phyloP scores from a whole-genome alignment of 441 rosid genomes.

The Aleurites moluccanus region DNA sequence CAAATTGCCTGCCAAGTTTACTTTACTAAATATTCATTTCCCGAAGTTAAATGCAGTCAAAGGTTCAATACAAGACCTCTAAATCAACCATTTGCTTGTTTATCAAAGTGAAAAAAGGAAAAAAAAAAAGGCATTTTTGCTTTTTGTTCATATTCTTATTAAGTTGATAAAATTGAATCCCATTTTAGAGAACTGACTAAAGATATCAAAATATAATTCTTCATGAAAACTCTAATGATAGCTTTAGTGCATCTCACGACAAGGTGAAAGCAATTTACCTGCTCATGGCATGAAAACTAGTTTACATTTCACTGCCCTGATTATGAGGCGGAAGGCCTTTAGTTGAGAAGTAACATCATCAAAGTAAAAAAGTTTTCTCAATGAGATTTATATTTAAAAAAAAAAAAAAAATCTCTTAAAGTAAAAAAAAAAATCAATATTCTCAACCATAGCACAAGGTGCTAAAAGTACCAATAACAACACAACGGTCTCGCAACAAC shows the following conservation, averaged over 20 bases:
- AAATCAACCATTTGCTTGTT: background rate
- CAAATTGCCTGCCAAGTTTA: background rate
- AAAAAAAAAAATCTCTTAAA: too few species aligned
- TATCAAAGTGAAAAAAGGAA: too few species aligned
- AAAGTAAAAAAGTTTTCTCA: background rate
- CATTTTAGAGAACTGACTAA: background rate
- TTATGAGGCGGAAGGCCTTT: background rate
- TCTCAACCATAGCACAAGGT: background rate
- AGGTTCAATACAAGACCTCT: background rate
- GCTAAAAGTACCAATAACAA: too few species aligned
- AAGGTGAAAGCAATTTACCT: background rate
- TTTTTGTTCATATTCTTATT: background rate
- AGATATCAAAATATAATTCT: background rate
- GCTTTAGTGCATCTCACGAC: background rate
- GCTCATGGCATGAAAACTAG: background rate
- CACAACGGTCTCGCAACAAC: background rate
- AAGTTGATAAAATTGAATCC: background rate
- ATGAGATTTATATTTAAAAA: background rate
- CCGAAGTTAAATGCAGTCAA: background rate
- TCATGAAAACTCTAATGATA: background rate
- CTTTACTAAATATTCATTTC: background rate
- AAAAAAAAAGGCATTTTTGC: too few species aligned
- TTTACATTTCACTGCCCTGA: background rate
- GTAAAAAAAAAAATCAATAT: background rate
- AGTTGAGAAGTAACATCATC: background rate